Evolutionary conservation across 441 rosid genomes (phyloP), one percentile per base, ranked within the genome.

Genomic region (Jatropha podagrica): DNA sequence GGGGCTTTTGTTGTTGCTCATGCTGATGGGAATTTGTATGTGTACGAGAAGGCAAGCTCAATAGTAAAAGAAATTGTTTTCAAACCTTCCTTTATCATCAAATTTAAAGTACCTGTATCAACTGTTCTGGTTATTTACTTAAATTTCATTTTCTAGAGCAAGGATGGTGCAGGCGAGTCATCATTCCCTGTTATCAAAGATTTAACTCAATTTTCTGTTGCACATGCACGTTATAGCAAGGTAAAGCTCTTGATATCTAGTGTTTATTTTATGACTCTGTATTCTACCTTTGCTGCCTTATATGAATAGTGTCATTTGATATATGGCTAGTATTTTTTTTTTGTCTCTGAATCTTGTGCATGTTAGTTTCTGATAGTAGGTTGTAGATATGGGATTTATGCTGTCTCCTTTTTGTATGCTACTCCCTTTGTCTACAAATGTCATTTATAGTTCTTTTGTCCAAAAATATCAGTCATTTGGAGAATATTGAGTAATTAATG

Each of bases 1-100:
- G 98, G 99, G 69, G 75, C 94, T 81, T 96, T 96, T 77, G 86
- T 88, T 78, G 97, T 92, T 80, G 98, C 97, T 76, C 99, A 94
- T 83, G 88, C 96, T 32, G 98, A 96, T 90, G 99, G 99, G 55
- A 96, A 92, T 81, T 81, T 94, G 80, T 96, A 89, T 26, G 88
- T 92, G 79, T 96, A 92, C 80, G 99, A 96, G 78, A 96, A 96
- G 98, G 99, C 89, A 90, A 89, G 94, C 44, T 75, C 76, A 46
- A 38, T 74, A 40, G 9, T 72, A 54, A n/a, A 69, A 72, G 14
- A 40, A 4, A 20, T 61, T 15, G 10, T 56, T 69, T 55, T 51
- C 15, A n/a, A 65, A 64, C 20, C 68, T 79, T 68, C 75, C 76
- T 27, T 68, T 63, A 58, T 15, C 52, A 72, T 32, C 37, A 46